Conservation (phyloP, 1,284 basidiomycete species). For the Ustilago nuda region DNA sequence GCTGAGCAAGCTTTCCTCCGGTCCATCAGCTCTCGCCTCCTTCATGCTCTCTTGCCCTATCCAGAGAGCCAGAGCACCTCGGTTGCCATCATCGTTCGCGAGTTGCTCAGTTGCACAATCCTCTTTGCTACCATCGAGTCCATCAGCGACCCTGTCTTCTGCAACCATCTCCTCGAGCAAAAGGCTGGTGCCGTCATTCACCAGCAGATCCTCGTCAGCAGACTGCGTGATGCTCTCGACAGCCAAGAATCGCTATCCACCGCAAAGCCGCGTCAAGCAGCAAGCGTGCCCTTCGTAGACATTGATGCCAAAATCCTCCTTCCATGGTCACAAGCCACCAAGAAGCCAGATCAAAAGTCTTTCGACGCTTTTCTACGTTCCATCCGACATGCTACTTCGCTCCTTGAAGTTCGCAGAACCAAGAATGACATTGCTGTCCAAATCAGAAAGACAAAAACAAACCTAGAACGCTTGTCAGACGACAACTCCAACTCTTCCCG, state of each 20-base stretch:
- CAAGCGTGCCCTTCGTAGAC: conserved; percentile 19
- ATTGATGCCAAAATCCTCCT: conserved; percentile 29
- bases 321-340: conserved; percentile 32
- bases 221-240: conserved; percentile 72
- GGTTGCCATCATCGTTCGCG: conserved; percentile 79
- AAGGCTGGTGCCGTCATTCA: conserved; percentile 87
- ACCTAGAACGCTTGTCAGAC: conserved; percentile 38
- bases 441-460: conserved; percentile 55
- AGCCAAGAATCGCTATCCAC: conserved; percentile 53
- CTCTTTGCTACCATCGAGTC: conserved; percentile 89
- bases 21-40: conserved; percentile 76
- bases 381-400: conserved; percentile 35
- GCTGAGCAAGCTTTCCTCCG: conserved; percentile 87
- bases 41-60: conserved; percentile 81
- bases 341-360: conserved; percentile 43
- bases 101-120: conserved; percentile 84
- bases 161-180: conserved; percentile 92
- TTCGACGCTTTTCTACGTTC: conserved; percentile 49
- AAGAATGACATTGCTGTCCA: conserved; percentile 55
- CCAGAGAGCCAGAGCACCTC: conserved; percentile 79
- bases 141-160: conserved; percentile 93
- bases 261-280: conserved; percentile 15
- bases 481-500: conserved; percentile 25
- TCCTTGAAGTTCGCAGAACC: conserved; percentile 54
- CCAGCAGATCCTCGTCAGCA: conserved; percentile 78